A percentile compares a stretch with the other conserved stretches of the same genome.
Evolutionary conservation across 2,329 filamentous ascomycete genomes (phyloP).

Genomic region (Aspergillus pseudoviridinutans): DNA sequence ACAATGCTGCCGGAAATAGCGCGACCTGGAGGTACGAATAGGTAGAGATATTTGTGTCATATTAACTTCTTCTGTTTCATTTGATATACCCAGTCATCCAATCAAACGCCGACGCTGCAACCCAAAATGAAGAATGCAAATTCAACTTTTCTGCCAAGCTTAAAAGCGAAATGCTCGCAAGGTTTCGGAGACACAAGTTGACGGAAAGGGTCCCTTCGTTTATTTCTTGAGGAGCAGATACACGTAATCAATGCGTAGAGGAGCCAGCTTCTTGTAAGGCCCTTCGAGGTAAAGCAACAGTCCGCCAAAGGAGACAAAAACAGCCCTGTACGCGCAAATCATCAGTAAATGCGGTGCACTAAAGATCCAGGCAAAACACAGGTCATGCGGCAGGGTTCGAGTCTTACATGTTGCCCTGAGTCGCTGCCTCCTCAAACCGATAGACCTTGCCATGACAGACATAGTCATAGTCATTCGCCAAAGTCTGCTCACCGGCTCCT

Average conservation of each 20-base stretch:
- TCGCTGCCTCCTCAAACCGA: constrained; percentile 50
- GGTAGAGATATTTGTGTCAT: constrained; percentile 15
- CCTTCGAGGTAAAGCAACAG: constrained; percentile 87
- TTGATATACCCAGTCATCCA: constrained; percentile 33
- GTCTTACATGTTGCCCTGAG: constrained; percentile 80
- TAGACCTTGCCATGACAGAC: constrained; percentile 52
- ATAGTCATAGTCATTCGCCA: constrained; percentile 52
- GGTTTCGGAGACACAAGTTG: not conserved
- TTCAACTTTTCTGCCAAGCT: constrained; percentile 20
- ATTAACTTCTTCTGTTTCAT: constrained; percentile 22
- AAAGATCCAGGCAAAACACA: not conserved
- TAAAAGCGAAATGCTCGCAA: not conserved
- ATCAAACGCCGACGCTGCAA: constrained; percentile 43
- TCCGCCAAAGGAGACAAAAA: constrained; percentile 90
- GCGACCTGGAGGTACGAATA: not conserved
- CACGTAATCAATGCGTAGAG: constrained; percentile 85
- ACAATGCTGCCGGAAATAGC: not conserved
- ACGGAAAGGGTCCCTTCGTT: constrained; percentile 8
- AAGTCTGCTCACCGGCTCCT: constrained; percentile 53
- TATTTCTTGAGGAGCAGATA: constrained; percentile 94
- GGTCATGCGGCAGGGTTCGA: not conserved
- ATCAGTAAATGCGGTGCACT: constrained; percentile 1
- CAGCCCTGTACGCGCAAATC: constrained; percentile 61
- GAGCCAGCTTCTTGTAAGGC: constrained; percentile 91
- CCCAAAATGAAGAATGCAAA: constrained; percentile 25